Percentiles rank a stretch among this genome's conserved stretches.
phyloP scores from a whole-genome alignment of 2,329 filamentous ascomycete species.

The Ambrosiella cleistominuta region DNA sequence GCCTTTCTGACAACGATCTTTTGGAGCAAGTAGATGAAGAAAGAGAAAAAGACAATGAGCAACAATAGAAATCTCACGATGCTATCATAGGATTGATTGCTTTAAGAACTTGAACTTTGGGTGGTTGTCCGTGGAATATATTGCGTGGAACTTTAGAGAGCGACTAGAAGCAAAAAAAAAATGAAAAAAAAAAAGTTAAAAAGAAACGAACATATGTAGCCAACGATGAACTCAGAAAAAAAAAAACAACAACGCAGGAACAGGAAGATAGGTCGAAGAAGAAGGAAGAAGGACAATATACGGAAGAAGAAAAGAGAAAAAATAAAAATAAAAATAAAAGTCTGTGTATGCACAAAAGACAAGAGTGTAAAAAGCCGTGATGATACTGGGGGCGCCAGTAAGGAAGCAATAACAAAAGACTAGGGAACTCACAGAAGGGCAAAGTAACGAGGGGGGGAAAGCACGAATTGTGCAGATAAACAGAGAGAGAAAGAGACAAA shows the following conservation, averaged over 20 bases:
- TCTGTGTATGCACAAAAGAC: background rate
- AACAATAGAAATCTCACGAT: background rate
- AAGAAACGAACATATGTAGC: slow-evolving; percentile 17
- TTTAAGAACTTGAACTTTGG: background rate
- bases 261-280: slow-evolving; percentile 19
- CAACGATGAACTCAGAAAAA: slow-evolving; percentile 15
- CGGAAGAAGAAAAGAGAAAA: background rate
- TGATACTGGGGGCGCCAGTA: background rate
- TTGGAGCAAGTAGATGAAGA: background rate
- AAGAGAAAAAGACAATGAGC: slow-evolving; percentile 2
- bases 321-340: background rate
- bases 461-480: background rate
- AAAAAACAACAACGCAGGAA: slow-evolving; percentile 19
- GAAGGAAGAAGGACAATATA: background rate
- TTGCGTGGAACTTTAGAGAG: slow-evolving; percentile 29
- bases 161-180: slow-evolving; percentile 26
- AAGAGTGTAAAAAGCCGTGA: background rate
- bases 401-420: too few relatives aligned
- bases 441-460: background rate
- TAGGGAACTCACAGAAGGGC: background rate
- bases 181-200: slow-evolving; percentile 14
- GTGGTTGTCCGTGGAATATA: slow-evolving; percentile 24
- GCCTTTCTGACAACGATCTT: background rate
- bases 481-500: background rate
- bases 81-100: slow-evolving; percentile 13